Percentiles rank a stretch among this genome's conserved stretches.
phyloP scores from a whole-genome alignment of 2,329 filamentous ascomycete species.

The Xylaria sp. region DNA sequence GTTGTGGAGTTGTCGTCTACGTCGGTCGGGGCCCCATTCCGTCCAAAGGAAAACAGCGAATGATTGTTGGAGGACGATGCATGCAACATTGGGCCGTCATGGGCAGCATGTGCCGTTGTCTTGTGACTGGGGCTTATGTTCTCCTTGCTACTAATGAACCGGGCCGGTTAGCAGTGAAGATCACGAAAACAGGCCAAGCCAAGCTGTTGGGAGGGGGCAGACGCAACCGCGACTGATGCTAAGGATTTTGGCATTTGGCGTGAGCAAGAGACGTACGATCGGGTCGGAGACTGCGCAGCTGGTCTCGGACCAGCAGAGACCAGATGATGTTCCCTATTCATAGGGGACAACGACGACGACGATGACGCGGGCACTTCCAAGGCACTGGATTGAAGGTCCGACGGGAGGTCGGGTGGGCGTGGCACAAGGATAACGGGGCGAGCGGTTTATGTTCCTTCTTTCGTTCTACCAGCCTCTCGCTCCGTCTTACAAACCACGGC shows the following conservation, averaged over 20 bases:
- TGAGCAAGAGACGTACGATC: slow-evolving; percentile 57
- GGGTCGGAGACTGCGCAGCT: slow-evolving; percentile 66
- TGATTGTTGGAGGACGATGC: slow-evolving; percentile 70
- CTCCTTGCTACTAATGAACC: slow-evolving; percentile 46
- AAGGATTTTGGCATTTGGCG: slow-evolving; percentile 16
- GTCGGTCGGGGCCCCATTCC: slow-evolving; percentile 62
- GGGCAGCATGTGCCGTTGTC: slow-evolving; percentile 49
- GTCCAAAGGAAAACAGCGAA: slow-evolving; percentile 71
- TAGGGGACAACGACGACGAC: slow-evolving; percentile 49
- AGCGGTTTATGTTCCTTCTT: slow-evolving; percentile 12
- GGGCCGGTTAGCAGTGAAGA: slow-evolving; percentile 32
- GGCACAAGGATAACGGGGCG: slow-evolving; percentile 25
- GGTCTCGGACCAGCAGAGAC: slow-evolving; percentile 69
- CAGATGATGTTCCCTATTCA: slow-evolving; percentile 64
- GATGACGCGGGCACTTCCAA: slow-evolving; percentile 28
- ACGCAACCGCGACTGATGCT: neutral
- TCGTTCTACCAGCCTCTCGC: slow-evolving; percentile 4
- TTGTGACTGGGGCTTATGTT: slow-evolving; percentile 45
- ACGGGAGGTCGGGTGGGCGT: slow-evolving; percentile 24
- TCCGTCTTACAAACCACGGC: slow-evolving; percentile 13
- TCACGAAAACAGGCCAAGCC: slow-evolving; percentile 1
- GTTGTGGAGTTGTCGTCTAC: slow-evolving; percentile 59
- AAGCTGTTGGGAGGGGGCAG: neutral
- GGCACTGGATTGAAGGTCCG: slow-evolving; percentile 33
- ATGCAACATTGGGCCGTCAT: slow-evolving; percentile 68